Conservation (phyloP, 2,329 filamentous ascomycete genomes). For the Aureobasidium pullulans region DNA sequence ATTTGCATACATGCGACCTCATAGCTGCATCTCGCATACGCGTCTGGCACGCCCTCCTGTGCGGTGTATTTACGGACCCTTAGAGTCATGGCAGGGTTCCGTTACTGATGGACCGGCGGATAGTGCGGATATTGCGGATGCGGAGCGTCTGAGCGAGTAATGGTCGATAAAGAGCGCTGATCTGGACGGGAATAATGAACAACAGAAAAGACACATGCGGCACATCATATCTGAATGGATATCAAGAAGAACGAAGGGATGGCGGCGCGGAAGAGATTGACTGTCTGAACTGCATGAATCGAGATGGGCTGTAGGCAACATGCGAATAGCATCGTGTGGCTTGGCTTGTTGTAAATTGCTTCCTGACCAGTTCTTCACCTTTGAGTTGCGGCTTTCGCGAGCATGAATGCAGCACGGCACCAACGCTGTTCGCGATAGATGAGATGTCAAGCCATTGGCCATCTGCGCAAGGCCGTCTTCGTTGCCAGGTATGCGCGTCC, state of each 20-base stretch:
- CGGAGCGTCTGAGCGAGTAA: neutral
- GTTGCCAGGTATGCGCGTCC: neutral
- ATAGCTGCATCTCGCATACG: neutral
- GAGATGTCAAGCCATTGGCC: neutral
- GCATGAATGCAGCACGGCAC: neutral
- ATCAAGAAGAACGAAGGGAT: neutral
- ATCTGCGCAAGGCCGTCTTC: neutral
- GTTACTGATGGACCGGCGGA: neutral
- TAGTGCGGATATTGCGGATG: neutral
- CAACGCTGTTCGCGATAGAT: neutral
- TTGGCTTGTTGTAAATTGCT: neutral
- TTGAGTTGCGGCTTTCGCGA: neutral
- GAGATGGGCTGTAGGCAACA: neutral
- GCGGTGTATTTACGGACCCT: neutral
- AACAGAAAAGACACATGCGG: neutral
- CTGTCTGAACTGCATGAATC: neutral
- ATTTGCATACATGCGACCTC: neutral
- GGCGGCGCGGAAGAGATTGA: neutral
- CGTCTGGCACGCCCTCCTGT: neutral
- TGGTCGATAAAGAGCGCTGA: neutral
- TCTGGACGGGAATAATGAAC: neutral
- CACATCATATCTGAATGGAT: neutral
- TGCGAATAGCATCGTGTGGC: neutral
- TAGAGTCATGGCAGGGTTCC: neutral
- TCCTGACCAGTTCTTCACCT: neutral